Conservation (phyloP, 2,329 filamentous ascomycete genomes). For the Epichloe coenophiala region DNA sequence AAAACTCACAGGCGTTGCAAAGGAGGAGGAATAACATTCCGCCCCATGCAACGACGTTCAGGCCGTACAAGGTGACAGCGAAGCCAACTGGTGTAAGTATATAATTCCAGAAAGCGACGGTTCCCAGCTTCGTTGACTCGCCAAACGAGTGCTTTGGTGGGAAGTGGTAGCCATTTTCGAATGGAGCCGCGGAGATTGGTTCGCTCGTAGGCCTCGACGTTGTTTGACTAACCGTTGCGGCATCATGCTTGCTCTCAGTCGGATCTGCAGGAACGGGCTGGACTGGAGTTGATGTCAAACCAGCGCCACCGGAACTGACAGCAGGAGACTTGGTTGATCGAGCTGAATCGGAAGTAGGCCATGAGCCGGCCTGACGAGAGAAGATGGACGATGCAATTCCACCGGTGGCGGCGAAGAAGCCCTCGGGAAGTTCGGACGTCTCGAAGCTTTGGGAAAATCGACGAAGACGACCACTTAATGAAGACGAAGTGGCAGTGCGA, state of each 20-base stretch:
- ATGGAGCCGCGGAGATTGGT: conserved; percentile 25
- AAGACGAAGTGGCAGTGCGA: conserved; percentile 17
- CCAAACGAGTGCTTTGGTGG: conserved; percentile 46
- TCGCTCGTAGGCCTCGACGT: conserved; percentile 11
- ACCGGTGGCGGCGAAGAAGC: conserved; percentile 34
- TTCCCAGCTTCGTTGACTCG: conserved; percentile 42
- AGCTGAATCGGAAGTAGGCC: conserved; percentile 8
- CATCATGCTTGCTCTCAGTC: conserved; percentile 4
- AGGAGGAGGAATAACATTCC: conserved; percentile 82
- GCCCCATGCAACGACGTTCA: conserved; percentile 80
- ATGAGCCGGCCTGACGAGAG: conserved; percentile 11
- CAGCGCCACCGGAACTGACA: neutral
- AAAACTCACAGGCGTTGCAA: conserved; percentile 42
- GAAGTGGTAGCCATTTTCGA: conserved; percentile 53
- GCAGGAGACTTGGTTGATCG: conserved; percentile 7
- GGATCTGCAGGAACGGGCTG: conserved; percentile 2
- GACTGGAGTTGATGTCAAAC: neutral
- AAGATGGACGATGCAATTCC: conserved; percentile 29
- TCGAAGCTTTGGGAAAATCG: conserved; percentile 25
- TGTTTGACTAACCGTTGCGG: conserved; percentile 9
- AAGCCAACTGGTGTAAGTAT: conserved; percentile 64
- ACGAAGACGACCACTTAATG: conserved; percentile 19
- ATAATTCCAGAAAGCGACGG: conserved; percentile 57
- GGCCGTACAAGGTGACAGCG: conserved; percentile 61
- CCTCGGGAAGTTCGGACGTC: conserved; percentile 31